Base-by-base conservation (phyloP, 1,284 basidiomycete genomes). In the Coniferiporia sulphurascens region DNA sequence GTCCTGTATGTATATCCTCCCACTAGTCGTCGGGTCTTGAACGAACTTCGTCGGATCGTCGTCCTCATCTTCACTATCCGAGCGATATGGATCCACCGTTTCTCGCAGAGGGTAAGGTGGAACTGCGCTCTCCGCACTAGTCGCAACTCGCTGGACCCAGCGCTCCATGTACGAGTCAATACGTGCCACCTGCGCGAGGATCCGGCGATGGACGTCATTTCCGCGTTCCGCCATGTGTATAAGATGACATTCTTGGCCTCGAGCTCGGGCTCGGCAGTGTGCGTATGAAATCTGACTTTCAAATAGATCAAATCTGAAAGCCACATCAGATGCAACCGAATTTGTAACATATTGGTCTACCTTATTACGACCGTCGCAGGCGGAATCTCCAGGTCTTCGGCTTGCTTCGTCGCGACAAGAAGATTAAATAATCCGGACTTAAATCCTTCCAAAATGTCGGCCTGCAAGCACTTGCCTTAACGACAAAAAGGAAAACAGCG, bases 141-240 rank as follows among this genome's bases (percentile, higher is more conserved):
- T 72, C 22, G 70, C 72, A 22, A 83, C 64, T 4, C 70, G 69
- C 46, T 79, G 70, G 9, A 78, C 74, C 85, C 85, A 87, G 44
- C 66, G 64, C 56, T 72, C 67, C 69, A 80, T 62, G 10, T 63
- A 60, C 13, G 63, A 55, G 44, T 71, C 69, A 3, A 70, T 49
- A 15, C 57, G 64, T 17, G 69, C 67, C 10, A 74, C 44, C 49
- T 68, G 67, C 12, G 68, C 63, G 2, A 88, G 60, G 48, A 79
- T 76, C 27, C 76, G 78, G 22, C 79, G 78, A 63, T 88, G 84
- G 13, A 70, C 65, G 59, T 81, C 78, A 61, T 82, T 84, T 3
- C 75, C 78, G 62, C 76, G 75, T 65, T 89, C 83, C 27, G 80
- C 74, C 79, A 91, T 80, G 65, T 87, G 79, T 12, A 91, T 70